Percentiles rank a stretch among this genome's conserved stretches.
Conservation (phyloP, 345 rosid species). For the Hibiscus trionum region DNA sequence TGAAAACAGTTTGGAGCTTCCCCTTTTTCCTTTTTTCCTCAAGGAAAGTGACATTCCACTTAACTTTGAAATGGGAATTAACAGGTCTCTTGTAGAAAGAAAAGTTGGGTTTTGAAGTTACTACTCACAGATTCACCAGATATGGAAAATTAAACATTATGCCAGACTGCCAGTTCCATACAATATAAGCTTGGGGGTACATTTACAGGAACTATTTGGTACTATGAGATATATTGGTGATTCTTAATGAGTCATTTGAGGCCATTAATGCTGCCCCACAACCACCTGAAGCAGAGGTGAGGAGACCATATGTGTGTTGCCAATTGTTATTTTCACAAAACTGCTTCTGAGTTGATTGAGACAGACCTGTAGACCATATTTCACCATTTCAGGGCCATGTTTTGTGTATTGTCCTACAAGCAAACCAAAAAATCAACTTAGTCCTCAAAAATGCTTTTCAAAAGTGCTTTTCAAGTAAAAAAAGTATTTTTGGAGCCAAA, state of each 20-base stretch:
- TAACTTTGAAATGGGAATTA: too few species aligned
- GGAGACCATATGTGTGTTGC: background rate
- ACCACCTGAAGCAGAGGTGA: too few species aligned
- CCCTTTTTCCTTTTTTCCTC: too few species aligned
- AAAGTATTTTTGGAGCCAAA: too few species aligned
- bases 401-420: background rate
- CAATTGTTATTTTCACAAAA: background rate
- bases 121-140: background rate
- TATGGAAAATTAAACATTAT: background rate
- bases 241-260: background rate
- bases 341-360: background rate
- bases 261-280: background rate
- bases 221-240: background rate
- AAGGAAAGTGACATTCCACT: too few species aligned
- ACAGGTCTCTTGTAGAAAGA: too few species aligned
- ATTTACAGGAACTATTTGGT: background rate
- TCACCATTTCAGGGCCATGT: background rate
- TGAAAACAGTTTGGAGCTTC: too few species aligned
- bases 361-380: background rate
- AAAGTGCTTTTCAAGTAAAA: too few species aligned
- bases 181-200: background rate
- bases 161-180: background rate
- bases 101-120: too few species aligned
- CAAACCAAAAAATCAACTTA: background rate
- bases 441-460: too few species aligned